Base-by-base conservation (phyloP, 306 rosid species). In the Potentilla sterilis region DNA sequence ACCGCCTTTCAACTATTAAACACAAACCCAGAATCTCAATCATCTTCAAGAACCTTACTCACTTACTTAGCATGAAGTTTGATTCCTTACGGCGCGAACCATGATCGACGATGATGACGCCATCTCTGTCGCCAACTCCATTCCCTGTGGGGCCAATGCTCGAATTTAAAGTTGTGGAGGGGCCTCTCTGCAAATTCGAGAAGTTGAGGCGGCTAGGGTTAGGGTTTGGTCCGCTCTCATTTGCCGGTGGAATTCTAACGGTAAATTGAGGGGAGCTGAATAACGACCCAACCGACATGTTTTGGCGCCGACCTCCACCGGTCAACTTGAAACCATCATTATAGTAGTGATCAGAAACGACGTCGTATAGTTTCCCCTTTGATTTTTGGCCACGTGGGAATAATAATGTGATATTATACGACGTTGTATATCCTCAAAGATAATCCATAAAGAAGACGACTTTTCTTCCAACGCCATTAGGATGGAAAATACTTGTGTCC, bases 11-110 rank as follows among this genome's bases (percentile, higher is more conserved):
- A 80, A 84, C 21, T 28, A 24, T 72, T n/a, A 61, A 10, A 21
- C 57, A 35, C 5, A 71, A 57, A 52, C 49, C 65, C 61, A 42
- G 41, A 64, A 42, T 55, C 57, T 24, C 38, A 43, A 54, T 34
- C 59, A 32, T 70, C 64, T 62, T 24, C 40, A 38, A 61, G n/a
- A 18, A 52, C 66, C 97, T 86, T 84, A 95, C n/a, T n/a, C n/a
- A 55, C 64, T 58, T 58, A 58, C 99, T 81, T 51, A 95, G 91
- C 97, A 95, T 85, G 78, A 86, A 79, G 80, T 95, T 95, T 19
- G 97, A 90, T 75, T 95, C 97, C 87, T 75, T 85, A 51, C 97
- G 97, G 63, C 97, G 96, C 2, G 97, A 95, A 44, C 99, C 99
- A 19, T 92, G 99, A 86, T 95, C 97, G 74, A 95, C 96, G 77